Conservation (phyloP, 208 protist genomes). For the Trypanosoma mega region DNA sequence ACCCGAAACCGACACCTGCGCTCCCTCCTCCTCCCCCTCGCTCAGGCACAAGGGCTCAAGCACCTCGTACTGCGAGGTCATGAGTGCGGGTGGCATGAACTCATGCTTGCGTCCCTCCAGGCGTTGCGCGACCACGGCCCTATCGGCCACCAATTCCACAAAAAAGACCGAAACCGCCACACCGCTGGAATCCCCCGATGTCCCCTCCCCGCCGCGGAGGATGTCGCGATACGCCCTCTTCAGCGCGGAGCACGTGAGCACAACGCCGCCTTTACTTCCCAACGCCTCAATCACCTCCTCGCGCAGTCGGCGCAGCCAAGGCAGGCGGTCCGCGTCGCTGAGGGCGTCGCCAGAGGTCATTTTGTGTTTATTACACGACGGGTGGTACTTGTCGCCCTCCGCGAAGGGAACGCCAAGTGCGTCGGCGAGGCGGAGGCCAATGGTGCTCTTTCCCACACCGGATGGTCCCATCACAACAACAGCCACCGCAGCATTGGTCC, state of each 20-base stretch:
- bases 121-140: conserved; percentile 31
- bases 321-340: conserved; percentile 65
- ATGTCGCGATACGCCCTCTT: conserved; percentile 55
- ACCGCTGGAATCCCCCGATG: conserved; percentile 3
- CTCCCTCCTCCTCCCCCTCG: conserved; percentile 35
- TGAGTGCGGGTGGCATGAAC: conserved; percentile 63
- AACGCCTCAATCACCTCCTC: conserved; percentile 31
- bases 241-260: conserved; percentile 72
- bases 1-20: conserved; percentile 28
- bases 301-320: conserved; percentile 60
- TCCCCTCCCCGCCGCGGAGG: conserved; percentile 35
- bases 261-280: conserved; percentile 25
- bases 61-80: conserved; percentile 56
- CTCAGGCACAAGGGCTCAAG: conserved; percentile 46
- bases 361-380: conserved; percentile 47
- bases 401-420: conserved; percentile 42
- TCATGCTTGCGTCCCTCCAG: conserved; percentile 44
- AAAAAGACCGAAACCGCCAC: conserved; percentile 56
- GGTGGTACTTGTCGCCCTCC: conserved; percentile 80
- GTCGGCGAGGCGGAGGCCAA: conserved; percentile 45
- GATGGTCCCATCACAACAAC: conserved; percentile 76
- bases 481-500: neutral
- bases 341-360: conserved; percentile 70
- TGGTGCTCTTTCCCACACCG: conserved; percentile 78
- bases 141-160: conserved; percentile 41